These are phyloP conservation scores for Chimonanthus salicifolius DNA, from an alignment of 164 flowering plant species.

Conservation along the genomic window DNA sequence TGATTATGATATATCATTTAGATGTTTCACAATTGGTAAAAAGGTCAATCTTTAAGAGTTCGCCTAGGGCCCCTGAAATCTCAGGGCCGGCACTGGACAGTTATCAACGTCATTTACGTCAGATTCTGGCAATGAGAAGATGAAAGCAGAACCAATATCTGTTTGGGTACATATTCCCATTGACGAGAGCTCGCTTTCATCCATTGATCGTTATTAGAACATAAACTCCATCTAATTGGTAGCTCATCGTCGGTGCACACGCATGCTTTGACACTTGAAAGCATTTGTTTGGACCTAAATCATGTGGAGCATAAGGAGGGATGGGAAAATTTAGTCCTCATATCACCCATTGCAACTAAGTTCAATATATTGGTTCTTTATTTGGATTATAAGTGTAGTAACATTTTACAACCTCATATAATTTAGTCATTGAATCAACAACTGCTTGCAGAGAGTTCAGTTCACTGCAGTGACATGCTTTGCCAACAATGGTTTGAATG, in stretches of 20 bases:
- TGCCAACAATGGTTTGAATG: neutral
- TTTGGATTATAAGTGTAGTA: neutral
- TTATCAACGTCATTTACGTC: neutral
- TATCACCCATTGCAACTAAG: neutral
- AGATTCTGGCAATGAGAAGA: neutral
- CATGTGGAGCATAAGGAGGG: too few species aligned
- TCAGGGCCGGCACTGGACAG: too few species aligned
- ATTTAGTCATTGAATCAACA: neutral
- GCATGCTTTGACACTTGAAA: neutral
- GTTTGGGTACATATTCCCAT: neutral
- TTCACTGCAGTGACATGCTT: too few species aligned
- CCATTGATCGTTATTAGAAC: neutral
- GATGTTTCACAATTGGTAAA: too few species aligned
- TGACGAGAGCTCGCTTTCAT: neutral
- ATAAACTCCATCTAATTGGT: neutral
- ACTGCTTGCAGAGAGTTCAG: too few species aligned
- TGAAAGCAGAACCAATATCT: neutral
- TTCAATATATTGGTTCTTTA: neutral
- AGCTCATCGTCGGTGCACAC: neutral
- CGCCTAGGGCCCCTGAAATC: too few species aligned
- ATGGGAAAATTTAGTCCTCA: neutral
- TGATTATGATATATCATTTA: too few species aligned
- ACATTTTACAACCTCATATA: neutral
- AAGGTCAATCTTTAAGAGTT: too few species aligned
- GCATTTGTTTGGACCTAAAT: neutral